Base-by-base conservation (phyloP, 495 filamentous ascomycete species). In the Talaromyces trachyspermus region DNA sequence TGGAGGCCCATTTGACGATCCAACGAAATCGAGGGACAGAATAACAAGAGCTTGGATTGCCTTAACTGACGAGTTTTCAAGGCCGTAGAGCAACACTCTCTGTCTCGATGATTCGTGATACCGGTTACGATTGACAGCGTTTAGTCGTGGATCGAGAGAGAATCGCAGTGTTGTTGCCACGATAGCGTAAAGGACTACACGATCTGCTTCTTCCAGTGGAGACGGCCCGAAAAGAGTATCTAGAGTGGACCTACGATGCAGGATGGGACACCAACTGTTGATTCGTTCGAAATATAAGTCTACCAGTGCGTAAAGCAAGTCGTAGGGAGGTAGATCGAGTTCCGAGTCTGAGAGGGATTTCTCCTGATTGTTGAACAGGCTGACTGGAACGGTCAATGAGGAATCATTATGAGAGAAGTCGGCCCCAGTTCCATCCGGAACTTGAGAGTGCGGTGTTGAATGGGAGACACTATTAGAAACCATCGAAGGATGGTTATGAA, bases 231-330 rank as follows among this genome's bases (percentile, higher is more conserved):
- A 95, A n/a, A 95, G 74, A 5, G 82, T 78, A 54, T 94, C 86
- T 6, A 94, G 61, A 0, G 86, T 89, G 1, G 83, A 79, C 51
- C 84, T 78, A 2, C 86, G 79, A 62, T 95, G 86, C 14, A 95
- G 70, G 17, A 95, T 91, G 0, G 89, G 89, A 64, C 86, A 94
- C 83, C 87, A 94, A 0, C 86, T 85, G 58, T 94, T 90, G 59
- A 95, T 79, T 51, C 92, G 85, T 53, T 91, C 86, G 61, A 95
- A 95, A 61, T 90, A 95, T 2, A 94, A 70, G 56, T 94, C 86
- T 5, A 86, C 84, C 19, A 95, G 65, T 2, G 84, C 80, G 52
- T 88, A 92, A 5, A 94, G 64, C 15, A 95, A 61, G 61, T 91
- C 86, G 49, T 94, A 90, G 5, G 89, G 88, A 1, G 89, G 89